phyloP scores from a whole-genome alignment of 805 yeast genomes.

The Cyberlindnera americana region DNA sequence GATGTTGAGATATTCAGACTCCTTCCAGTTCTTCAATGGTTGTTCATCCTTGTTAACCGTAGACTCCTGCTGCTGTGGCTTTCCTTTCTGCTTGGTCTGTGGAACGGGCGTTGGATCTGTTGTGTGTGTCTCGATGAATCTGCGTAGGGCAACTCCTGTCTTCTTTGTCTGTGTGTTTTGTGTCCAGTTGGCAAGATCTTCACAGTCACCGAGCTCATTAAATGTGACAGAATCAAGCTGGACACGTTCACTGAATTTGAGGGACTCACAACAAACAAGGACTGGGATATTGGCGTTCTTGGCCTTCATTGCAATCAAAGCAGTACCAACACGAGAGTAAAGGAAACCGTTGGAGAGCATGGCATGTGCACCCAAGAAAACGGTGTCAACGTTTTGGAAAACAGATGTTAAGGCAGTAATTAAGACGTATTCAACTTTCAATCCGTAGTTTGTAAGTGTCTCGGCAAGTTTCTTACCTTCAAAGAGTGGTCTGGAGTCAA shows the following conservation, averaged over 20 bases:
- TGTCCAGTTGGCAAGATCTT: conserved; percentile 52
- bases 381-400: conserved; percentile 82
- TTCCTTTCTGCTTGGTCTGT: conserved; percentile 27
- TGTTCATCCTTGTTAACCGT: conserved; percentile 32
- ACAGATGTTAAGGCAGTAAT: conserved; percentile 77
- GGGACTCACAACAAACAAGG: conserved; percentile 89
- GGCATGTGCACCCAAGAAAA: conserved; percentile 94
- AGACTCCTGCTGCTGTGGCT: conserved; percentile 16
- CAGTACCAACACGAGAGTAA: conserved; percentile 92
- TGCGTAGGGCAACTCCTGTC: conserved; percentile 54
- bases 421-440: conserved; percentile 71
- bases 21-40: conserved; percentile 62
- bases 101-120: conserved; percentile 18
- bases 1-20: conserved; percentile 59
- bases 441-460: conserved; percentile 55
- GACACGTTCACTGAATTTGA: conserved; percentile 92
- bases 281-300: conserved; percentile 88
- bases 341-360: conserved; percentile 93
- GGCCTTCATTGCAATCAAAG: conserved; percentile 88
- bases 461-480: conserved; percentile 83
- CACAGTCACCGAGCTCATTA: conserved; percentile 84
- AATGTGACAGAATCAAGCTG: conserved; percentile 94
- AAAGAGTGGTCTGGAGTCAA: conserved; percentile 90
- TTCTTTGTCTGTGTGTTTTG: conserved; percentile 45
- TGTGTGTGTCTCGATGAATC: conserved; percentile 45